Conservation (phyloP, 129 eudicot genomes). For the Flaveria sonorensis region DNA sequence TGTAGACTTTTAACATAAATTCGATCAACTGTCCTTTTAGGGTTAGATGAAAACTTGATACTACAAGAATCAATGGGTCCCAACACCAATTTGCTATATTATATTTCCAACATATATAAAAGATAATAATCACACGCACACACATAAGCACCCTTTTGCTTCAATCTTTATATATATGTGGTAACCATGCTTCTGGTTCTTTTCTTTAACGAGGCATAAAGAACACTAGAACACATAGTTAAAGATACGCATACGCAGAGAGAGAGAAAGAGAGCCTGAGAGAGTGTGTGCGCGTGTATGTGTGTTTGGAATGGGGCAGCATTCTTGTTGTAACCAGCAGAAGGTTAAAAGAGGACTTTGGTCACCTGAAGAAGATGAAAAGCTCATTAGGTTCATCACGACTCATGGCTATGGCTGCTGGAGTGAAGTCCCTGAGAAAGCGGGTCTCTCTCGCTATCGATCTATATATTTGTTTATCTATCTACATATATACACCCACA, state of each 20-base stretch:
- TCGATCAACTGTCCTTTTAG: constrained; percentile 69
- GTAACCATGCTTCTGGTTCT: constrained; percentile 28
- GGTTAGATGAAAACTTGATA: constrained; percentile 71
- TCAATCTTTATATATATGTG: constrained; percentile 24
- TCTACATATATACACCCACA: background rate
- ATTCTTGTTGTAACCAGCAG: constrained; percentile 96
- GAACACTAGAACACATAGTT: constrained; percentile 27
- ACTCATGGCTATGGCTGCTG: constrained; percentile 96
- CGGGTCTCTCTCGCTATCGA: constrained; percentile 49
- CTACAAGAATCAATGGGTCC: constrained; percentile 31
- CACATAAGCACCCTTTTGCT: constrained; percentile 15
- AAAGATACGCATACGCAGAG: background rate
- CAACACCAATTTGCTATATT: constrained; percentile 14
- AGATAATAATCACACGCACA: constrained; percentile 20
- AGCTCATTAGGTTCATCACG: constrained; percentile 69
- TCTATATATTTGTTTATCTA: background rate
- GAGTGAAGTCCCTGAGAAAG: constrained; percentile 98
- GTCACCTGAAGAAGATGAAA: constrained; percentile 95
- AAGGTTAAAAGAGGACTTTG: constrained; percentile 92
- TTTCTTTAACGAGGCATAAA: constrained; percentile 25
- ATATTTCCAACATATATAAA: constrained; percentile 38
- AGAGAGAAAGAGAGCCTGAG: background rate
- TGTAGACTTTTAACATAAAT: constrained; percentile 25
- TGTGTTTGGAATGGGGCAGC: constrained; percentile 67
- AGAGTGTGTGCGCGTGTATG: background rate